Conservation (phyloP, 139 green algal genomes). For the Asterochloris erici region DNA sequence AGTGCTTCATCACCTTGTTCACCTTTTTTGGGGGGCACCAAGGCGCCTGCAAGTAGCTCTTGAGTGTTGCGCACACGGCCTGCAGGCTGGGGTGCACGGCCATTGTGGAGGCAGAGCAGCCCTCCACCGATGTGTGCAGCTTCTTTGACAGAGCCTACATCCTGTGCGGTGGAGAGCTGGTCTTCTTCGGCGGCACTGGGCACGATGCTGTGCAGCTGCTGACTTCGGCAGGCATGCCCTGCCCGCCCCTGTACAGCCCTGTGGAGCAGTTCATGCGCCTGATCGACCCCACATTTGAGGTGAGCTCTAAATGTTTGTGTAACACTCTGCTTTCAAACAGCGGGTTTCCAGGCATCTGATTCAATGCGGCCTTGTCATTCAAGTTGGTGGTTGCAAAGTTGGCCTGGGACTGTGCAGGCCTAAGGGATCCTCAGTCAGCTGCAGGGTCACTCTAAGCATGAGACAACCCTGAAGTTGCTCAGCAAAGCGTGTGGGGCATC, state of each 20-base stretch:
- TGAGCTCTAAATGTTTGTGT: not conserved
- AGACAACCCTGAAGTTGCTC: no score
- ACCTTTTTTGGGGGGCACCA: no score
- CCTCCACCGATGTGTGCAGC: constrained; percentile 24
- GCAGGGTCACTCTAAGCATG: no score
- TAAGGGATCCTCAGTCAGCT: no score
- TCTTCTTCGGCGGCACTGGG: constrained; percentile 14
- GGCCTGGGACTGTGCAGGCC: no score
- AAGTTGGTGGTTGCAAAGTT: no score
- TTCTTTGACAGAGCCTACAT: constrained; percentile 22
- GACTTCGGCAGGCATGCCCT: constrained; percentile 16
- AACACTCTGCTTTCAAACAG: not conserved
- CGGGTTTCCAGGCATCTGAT: no score
- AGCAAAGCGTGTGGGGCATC: no score
- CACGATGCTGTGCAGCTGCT: constrained; percentile 18
- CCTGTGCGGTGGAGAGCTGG: constrained; percentile 15
- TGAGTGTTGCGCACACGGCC: no score
- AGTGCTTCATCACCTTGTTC: no score
- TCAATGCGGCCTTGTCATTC: no score
- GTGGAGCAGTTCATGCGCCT: constrained; percentile 31
- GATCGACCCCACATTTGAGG: constrained; percentile 26
- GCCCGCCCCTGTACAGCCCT: constrained; percentile 24
- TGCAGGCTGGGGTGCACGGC: constrained; percentile 21
- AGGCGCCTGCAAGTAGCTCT: no score
- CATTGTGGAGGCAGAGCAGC: constrained; percentile 19